Conservation (phyloP, 2,329 filamentous ascomycete genomes). For the Sphaerulina populicola region DNA sequence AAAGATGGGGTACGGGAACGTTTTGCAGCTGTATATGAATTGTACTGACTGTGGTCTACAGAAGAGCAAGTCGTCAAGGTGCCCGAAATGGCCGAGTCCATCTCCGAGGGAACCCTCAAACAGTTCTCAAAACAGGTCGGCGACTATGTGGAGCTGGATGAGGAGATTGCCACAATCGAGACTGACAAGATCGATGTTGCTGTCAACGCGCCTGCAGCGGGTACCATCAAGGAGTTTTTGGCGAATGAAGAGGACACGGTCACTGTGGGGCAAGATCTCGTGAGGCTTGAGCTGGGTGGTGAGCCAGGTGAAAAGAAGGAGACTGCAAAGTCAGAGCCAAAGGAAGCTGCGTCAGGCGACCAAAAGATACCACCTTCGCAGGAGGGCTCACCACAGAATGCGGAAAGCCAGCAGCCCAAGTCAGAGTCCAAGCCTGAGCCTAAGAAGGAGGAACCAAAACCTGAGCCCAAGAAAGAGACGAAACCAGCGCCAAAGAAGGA, state of each 20-base stretch:
- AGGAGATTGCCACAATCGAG: slow-evolving; percentile 97
- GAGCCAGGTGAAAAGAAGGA: slow-evolving; percentile 49
- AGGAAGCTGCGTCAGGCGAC: slow-evolving; percentile 51
- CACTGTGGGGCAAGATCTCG: slow-evolving; percentile 81
- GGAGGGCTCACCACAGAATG: slow-evolving; percentile 30
- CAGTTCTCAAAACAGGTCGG: slow-evolving; percentile 90
- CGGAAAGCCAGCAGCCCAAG: slow-evolving; percentile 39
- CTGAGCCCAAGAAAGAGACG: slow-evolving; percentile 38
- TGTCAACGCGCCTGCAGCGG: slow-evolving; percentile 86
- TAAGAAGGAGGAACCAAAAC: slow-evolving; percentile 38
- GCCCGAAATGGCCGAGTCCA: slow-evolving; percentile 96
- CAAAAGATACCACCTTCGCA: slow-evolving; percentile 40
- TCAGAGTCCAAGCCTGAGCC: slow-evolving; percentile 37
- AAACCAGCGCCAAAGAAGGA: slow-evolving; percentile 30
- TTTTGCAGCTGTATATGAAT: not conserved
- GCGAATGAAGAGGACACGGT: slow-evolving; percentile 94
- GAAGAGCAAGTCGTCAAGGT: slow-evolving; percentile 87
- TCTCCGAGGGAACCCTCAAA: slow-evolving; percentile 93
- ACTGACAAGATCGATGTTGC: slow-evolving; percentile 99
- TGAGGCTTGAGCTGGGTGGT: slow-evolving; percentile 74
- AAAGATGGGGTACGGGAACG: slow-evolving; percentile 5
- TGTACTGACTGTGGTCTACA: slow-evolving; percentile 19
- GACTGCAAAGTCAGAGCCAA: slow-evolving; percentile 50
- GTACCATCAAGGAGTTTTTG: slow-evolving; percentile 83
- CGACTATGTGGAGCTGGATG: slow-evolving; percentile 88